phyloP scores from a whole-genome alignment of 148 eudicot genomes.

The Talinum fruticosum region DNA sequence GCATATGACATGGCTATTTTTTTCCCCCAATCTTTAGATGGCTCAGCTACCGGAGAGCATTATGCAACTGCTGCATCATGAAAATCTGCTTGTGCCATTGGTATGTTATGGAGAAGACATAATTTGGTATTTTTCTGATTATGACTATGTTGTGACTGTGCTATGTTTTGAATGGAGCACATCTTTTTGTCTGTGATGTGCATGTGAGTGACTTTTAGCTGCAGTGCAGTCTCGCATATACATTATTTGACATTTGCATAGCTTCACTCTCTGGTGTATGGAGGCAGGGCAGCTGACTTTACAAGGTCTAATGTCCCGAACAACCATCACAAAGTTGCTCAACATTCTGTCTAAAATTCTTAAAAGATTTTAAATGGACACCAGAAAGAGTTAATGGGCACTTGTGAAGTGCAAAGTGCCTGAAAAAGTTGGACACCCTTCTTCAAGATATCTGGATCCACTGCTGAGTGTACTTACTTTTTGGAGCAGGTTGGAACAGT shows the following conservation, averaged over 20 bases:
- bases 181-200: no score
- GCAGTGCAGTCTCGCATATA: neutral
- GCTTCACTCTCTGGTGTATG: neutral
- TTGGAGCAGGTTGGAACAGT: neutral
- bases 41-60: conserved; percentile 91
- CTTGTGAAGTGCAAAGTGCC: neutral
- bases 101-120: conserved; percentile 37
- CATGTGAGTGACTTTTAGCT: no score
- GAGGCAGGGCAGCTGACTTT: neutral
- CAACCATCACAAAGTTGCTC: neutral
- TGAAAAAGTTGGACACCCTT: neutral
- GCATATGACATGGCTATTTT: conserved; percentile 10
- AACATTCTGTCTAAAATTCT: neutral
- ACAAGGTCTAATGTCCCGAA: neutral
- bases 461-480: neutral
- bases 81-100: conserved; percentile 70
- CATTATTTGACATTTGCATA: neutral
- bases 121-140: neutral
- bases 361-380: neutral
- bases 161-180: neutral
- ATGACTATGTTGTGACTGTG: neutral
- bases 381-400: neutral
- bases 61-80: conserved; percentile 80
- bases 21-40: conserved; percentile 49
- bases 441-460: neutral